phyloP scores from a whole-genome alignment of 441 rosid genomes.

The Gossypium laxum region DNA sequence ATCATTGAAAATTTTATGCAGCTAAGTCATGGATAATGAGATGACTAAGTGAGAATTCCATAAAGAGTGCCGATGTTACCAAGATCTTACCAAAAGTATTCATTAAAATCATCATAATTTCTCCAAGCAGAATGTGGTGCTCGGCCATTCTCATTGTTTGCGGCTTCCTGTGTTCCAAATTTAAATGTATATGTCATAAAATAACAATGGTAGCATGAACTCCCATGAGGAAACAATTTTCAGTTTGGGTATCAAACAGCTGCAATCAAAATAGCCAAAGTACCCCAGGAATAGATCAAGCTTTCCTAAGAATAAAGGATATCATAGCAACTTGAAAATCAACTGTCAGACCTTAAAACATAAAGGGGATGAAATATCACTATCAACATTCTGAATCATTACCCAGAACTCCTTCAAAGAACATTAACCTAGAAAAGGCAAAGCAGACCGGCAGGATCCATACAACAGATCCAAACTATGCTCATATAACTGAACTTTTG shows the following conservation, averaged over 20 bases:
- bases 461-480: not conserved
- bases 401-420: not conserved
- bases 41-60: not conserved
- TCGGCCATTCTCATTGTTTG: constrained; percentile 76
- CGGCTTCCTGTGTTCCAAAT: constrained; percentile 60
- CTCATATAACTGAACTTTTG: not conserved
- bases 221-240: not conserved
- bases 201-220: not conserved
- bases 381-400: not conserved
- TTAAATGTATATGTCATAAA: not conserved
- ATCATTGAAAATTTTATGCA: not conserved
- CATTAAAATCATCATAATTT: constrained; percentile 94
- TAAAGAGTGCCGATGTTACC: not conserved
- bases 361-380: not conserved
- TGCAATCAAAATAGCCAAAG: not conserved
- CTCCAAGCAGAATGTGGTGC: constrained; percentile 96
- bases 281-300: not conserved
- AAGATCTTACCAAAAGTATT: constrained; percentile 67
- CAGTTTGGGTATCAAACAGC: not conserved
- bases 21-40: not conserved
- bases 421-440: not conserved
- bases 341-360: not conserved
- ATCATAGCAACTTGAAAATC: not conserved
- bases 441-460: not conserved
- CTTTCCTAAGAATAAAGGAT: not conserved